Percentiles rank a stretch among this genome's conserved stretches.
phyloP scores from a whole-genome alignment of 2,329 filamentous ascomycete species.

The Fusarium sp. region DNA sequence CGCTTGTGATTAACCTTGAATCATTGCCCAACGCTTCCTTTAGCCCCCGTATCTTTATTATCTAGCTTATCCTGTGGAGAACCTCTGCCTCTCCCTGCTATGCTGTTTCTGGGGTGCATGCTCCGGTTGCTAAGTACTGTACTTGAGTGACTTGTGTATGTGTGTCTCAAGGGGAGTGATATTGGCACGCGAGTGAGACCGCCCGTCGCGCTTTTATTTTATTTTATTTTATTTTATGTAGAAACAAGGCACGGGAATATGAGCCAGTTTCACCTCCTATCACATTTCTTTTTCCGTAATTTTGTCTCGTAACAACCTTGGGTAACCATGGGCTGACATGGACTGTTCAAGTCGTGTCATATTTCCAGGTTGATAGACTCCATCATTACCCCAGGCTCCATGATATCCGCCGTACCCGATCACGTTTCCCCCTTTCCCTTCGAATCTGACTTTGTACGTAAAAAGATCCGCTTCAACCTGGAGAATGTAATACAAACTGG shows the following conservation, averaged over 20 bases:
- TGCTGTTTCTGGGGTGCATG: constrained; percentile 34
- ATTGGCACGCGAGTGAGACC: constrained; percentile 3
- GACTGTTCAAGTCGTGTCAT: neutral
- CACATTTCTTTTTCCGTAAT: neutral
- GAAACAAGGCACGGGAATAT: neutral
- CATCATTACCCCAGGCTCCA: constrained; percentile 21
- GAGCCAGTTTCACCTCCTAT: neutral
- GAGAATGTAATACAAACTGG: constrained; percentile 2
- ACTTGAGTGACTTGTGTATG: constrained; percentile 30
- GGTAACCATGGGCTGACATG: neutral
- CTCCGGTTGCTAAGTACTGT: constrained; percentile 34
- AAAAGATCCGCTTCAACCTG: constrained; percentile 12
- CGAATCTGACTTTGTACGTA: constrained; percentile 38
- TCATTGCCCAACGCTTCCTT: constrained; percentile 3
- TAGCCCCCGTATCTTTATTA: constrained; percentile 17
- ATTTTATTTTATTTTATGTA: neutral
- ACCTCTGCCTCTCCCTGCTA: neutral
- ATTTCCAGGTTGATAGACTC: neutral
- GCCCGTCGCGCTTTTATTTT: neutral
- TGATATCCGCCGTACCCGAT: constrained; percentile 10
- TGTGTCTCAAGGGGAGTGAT: neutral
- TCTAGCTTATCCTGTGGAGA: constrained; percentile 25
- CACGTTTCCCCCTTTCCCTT: neutral
- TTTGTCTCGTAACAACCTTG: neutral
- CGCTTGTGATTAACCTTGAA: constrained; percentile 32